Percentiles rank a stretch among this genome's conserved stretches.
Evolutionary conservation across 2,329 filamentous ascomycete genomes (phyloP).

Genomic region (Nemania bipapillata): DNA sequence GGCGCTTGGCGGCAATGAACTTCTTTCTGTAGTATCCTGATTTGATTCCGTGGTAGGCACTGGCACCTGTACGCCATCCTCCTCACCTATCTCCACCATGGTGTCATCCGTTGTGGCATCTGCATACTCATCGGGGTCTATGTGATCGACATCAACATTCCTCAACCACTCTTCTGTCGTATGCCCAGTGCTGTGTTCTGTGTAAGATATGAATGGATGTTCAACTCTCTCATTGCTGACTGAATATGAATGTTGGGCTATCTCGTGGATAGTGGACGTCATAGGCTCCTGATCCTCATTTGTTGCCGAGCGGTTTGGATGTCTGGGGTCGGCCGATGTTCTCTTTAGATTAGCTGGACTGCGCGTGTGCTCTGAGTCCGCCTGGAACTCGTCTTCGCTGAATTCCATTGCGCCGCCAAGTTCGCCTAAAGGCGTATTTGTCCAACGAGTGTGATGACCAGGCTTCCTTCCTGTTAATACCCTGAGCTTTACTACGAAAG

Average conservation of each 20-base stretch:
- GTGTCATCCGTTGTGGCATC: slow-evolving; percentile 35
- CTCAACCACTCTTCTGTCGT: slow-evolving; percentile 38
- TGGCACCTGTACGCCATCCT: slow-evolving; percentile 9
- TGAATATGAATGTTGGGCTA: not conserved
- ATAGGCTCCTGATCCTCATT: slow-evolving; percentile 14
- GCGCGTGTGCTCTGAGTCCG: slow-evolving; percentile 38
- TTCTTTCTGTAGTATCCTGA: not conserved
- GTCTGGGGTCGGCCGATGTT: slow-evolving; percentile 10
- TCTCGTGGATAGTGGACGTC: slow-evolving; percentile 6
- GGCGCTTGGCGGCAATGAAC: not conserved
- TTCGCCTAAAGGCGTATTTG: slow-evolving; percentile 43
- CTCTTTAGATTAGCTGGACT: slow-evolving; percentile 24
- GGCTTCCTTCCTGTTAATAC: slow-evolving; percentile 65
- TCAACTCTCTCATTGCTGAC: slow-evolving; percentile 7
- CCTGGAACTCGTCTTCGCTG: slow-evolving; percentile 21
- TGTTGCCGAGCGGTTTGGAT: slow-evolving; percentile 9
- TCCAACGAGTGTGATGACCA: slow-evolving; percentile 46
- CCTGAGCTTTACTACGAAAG: slow-evolving; percentile 60
- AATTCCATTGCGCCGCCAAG: slow-evolving; percentile 27
- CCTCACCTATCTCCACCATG: slow-evolving; percentile 24
- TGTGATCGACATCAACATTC: slow-evolving; percentile 35
- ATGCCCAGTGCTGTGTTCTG: slow-evolving; percentile 16
- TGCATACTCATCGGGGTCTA: slow-evolving; percentile 24
- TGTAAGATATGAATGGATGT: not conserved
- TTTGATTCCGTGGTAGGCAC: slow-evolving; percentile 1